These are phyloP conservation scores for Acacia pycnantha DNA, from an alignment of 331 rosid genomes.

Conservation along the genomic window DNA sequence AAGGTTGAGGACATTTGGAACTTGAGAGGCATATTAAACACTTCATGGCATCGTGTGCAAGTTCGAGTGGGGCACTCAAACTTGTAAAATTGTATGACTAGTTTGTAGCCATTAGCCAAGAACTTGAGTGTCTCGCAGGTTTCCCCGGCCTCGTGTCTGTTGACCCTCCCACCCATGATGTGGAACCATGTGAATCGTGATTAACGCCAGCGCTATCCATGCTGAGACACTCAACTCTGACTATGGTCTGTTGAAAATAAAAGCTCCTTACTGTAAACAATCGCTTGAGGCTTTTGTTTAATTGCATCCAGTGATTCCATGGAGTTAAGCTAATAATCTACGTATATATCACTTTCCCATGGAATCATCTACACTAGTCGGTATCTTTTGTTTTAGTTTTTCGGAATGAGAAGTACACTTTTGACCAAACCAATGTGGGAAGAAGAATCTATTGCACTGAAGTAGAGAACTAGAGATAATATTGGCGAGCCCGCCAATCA, in stretches of 20 bases:
- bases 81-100: constrained; percentile 36
- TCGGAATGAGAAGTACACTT: background rate
- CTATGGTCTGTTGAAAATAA: background rate
- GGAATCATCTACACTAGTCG: background rate
- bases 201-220: background rate
- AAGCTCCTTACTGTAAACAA: background rate
- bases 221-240: background rate
- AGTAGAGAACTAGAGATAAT: background rate
- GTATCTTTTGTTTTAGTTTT: background rate
- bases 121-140: background rate
- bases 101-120: background rate
- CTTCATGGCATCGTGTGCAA: constrained; percentile 86
- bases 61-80: constrained; percentile 76
- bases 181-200: background rate
- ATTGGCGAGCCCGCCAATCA: background rate
- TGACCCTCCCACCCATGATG: background rate
- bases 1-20: constrained; percentile 87
- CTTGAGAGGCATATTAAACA: constrained; percentile 87
- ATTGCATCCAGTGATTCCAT: background rate
- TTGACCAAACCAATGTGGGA: background rate
- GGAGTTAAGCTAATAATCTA: background rate
- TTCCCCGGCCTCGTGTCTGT: background rate
- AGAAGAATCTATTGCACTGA: background rate
- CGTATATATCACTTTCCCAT: background rate
- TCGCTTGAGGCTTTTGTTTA: background rate